Evolutionary conservation across 768 basidiomycete genomes (phyloP).

Genomic region (Amanita rubescens): DNA sequence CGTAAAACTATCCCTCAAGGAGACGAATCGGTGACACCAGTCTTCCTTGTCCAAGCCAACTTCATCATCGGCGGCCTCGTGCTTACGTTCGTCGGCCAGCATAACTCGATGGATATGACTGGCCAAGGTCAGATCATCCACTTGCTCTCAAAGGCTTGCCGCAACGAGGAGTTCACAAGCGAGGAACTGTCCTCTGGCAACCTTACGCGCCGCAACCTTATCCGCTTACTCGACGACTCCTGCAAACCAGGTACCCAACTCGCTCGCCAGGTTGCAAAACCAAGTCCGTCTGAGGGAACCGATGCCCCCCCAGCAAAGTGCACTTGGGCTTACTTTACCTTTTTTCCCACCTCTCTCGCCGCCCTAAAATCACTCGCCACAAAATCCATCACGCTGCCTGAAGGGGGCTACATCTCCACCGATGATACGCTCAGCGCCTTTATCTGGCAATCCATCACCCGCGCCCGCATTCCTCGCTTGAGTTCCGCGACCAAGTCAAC

Average conservation of each 20-base stretch:
- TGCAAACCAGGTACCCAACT: neutral
- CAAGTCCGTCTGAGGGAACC: no score
- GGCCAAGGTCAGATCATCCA: constrained; percentile 18
- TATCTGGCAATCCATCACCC: constrained; percentile 20
- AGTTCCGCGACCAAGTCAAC: constrained; percentile 7
- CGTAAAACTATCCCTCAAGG: constrained; percentile 14
- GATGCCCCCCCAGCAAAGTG: neutral
- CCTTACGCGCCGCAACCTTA: constrained; percentile 10
- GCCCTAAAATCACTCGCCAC: constrained; percentile 16
- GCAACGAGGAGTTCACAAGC: constrained; percentile 13
- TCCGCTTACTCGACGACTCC: constrained; percentile 13
- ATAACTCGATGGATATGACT: constrained; percentile 21
- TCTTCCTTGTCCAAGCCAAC: constrained; percentile 20
- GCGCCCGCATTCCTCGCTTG: constrained; percentile 18
- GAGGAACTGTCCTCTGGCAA: constrained; percentile 17
- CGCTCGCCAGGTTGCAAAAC: neutral
- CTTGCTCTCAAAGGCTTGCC: constrained; percentile 19
- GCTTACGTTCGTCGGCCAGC: constrained; percentile 20
- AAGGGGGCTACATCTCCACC: constrained; percentile 16
- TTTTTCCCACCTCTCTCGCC: constrained; percentile 11
- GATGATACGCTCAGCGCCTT: constrained; percentile 22
- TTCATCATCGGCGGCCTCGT: constrained; percentile 19
- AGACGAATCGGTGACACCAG: constrained; percentile 14
- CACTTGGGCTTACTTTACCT: constrained; percentile 15
- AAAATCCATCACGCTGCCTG: constrained; percentile 8